Evolutionary conservation across 1,284 basidiomycete genomes (phyloP).

Genomic region (Ganoderma lucidum): DNA sequence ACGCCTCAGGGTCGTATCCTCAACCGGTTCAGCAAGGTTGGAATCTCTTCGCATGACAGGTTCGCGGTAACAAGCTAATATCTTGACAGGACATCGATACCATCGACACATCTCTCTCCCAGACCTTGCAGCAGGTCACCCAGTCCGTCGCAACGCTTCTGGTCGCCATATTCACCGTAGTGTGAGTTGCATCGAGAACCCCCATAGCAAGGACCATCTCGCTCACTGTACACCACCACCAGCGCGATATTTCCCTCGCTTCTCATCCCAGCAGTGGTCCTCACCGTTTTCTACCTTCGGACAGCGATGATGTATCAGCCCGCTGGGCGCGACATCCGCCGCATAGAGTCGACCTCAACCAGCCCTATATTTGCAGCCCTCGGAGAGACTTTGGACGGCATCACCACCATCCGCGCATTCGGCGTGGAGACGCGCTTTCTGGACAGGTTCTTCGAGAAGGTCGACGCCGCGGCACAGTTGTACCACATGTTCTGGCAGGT

Average conservation of each 20-base stretch:
- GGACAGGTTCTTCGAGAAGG: constrained; percentile 70
- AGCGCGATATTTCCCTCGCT: constrained; percentile 77
- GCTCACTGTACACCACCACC: constrained; percentile 7
- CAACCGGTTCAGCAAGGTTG: constrained; percentile 67
- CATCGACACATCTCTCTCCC: constrained; percentile 75
- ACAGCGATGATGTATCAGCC: constrained; percentile 79
- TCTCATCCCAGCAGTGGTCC: constrained; percentile 72
- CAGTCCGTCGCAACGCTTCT: constrained; percentile 76
- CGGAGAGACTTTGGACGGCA: constrained; percentile 80
- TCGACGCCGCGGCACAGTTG: constrained; percentile 77
- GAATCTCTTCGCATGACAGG: neutral
- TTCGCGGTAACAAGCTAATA: neutral
- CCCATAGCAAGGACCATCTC: neutral
- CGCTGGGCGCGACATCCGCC: constrained; percentile 78
- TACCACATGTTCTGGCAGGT: constrained; percentile 85
- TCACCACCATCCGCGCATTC: constrained; percentile 89
- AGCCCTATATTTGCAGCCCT: constrained; percentile 84
- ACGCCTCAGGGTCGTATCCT: constrained; percentile 67
- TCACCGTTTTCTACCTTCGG: constrained; percentile 67
- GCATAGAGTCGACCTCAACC: constrained; percentile 79
- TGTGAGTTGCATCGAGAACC: constrained; percentile 46
- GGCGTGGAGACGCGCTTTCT: constrained; percentile 84
- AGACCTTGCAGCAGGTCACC: constrained; percentile 77
- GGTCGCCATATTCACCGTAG: constrained; percentile 68
- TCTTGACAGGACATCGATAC: constrained; percentile 74